Evolutionary conservation across 1,139 yeast species (phyloP).

Genomic region (Taphrina communis): DNA sequence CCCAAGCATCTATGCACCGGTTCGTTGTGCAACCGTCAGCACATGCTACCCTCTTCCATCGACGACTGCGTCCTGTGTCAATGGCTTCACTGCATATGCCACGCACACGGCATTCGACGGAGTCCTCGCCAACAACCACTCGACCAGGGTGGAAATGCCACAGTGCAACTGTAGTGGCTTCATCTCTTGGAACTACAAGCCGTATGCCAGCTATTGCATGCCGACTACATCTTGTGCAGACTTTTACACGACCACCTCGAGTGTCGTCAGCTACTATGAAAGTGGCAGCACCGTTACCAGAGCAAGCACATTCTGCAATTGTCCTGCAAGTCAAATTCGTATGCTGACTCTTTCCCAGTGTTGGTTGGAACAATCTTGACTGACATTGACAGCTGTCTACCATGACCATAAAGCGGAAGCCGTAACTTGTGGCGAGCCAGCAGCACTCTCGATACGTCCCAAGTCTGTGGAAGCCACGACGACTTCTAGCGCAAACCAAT

Average conservation of each 20-base stretch:
- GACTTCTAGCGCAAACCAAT: background rate
- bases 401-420: background rate
- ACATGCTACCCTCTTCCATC: conserved; percentile 25
- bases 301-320: conserved; percentile 7
- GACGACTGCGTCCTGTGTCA: conserved; percentile 14
- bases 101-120: conserved; percentile 28
- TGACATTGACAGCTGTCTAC: conserved; percentile 5
- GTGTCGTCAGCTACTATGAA: background rate
- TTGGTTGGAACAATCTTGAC: background rate
- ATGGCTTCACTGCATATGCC: conserved; percentile 16
- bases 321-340: conserved; percentile 20
- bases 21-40: conserved; percentile 17
- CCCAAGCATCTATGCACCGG: conserved; percentile 9
- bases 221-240: conserved; percentile 16
- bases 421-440: background rate
- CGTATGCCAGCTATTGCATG: conserved; percentile 27
- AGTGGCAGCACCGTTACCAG: background rate
- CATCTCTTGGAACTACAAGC: conserved; percentile 1
- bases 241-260: conserved; percentile 5
- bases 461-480: background rate
- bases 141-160: conserved; percentile 20
- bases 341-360: background rate
- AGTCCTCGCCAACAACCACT: conserved; percentile 4
- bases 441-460: background rate
- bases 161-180: conserved; percentile 26